Percentiles rank a stretch among this genome's conserved stretches.
Evolutionary conservation across 371 early-diverging fungal genomes (phyloP).

Genomic region (Mortierella sp.): DNA sequence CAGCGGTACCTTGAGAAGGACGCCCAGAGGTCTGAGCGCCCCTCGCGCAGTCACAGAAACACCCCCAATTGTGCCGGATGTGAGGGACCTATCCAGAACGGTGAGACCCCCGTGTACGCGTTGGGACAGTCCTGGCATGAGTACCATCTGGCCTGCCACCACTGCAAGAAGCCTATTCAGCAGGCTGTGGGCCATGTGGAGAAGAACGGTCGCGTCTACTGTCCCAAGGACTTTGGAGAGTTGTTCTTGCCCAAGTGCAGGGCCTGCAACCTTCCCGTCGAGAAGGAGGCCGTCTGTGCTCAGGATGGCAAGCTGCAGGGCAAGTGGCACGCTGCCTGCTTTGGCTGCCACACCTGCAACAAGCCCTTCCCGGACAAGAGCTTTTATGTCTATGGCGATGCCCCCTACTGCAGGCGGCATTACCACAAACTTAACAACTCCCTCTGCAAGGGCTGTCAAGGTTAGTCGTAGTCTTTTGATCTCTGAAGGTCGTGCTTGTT

Average conservation of each 20-base stretch:
- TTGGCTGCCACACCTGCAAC: slow-evolving; percentile 83
- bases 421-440: slow-evolving; percentile 88
- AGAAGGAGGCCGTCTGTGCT: slow-evolving; percentile 82
- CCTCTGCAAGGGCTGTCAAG: slow-evolving; percentile 80
- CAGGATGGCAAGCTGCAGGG: slow-evolving; percentile 82
- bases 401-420: slow-evolving; percentile 87
- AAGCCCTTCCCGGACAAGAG: slow-evolving; percentile 88
- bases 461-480: too few species aligned
- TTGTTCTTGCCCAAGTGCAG: slow-evolving; percentile 77
- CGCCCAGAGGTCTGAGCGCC: slow-evolving; percentile 55
- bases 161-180: slow-evolving; percentile 74
- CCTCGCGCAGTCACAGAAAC: slow-evolving; percentile 18
- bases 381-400: slow-evolving; percentile 86
- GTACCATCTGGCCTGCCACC: slow-evolving; percentile 75
- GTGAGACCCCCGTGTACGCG: slow-evolving; percentile 69
- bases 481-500: too few species aligned
- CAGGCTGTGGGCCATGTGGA: slow-evolving; percentile 65
- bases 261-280: slow-evolving; percentile 76
- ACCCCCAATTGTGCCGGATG: slow-evolving; percentile 35
- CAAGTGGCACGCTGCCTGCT: slow-evolving; percentile 85
- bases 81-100: slow-evolving; percentile 28
- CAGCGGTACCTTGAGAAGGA: slow-evolving; percentile 64
- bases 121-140: slow-evolving; percentile 75
- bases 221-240: slow-evolving; percentile 77
- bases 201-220: slow-evolving; percentile 83